Base-by-base conservation (phyloP, 345 rosid species). In the Combretum micranthum region DNA sequence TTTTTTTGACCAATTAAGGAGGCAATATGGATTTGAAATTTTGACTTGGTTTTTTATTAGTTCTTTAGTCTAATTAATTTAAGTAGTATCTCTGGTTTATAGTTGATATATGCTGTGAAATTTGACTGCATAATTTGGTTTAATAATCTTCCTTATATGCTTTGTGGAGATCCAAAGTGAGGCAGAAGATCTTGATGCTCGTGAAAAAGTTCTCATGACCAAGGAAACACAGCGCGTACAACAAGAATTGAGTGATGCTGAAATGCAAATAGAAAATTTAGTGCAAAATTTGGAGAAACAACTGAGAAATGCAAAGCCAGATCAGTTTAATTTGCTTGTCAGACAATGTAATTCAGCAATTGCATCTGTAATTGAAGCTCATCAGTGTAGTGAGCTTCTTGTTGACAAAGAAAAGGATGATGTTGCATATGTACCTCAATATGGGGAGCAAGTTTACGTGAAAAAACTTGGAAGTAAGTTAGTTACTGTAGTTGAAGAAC, bases 391-490 rank as follows among this genome's bases (percentile, higher is more conserved):
- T 37, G 66, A 78, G 39, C 52, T 69, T 60, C 58, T 60, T 12
- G 44, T 72, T 44, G 53, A 42, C 16, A 65, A 53, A 61, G 83
- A 82, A 75, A 53, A 42, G 1, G 66, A 65, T 64, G n/a, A 55
- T n/a, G 64, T 50, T 61, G 63, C 69, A 6, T 79, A 78, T 66
- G 56, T 68, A 25, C 98, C 85, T 18, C 64, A 72, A 54, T 47
- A 49, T 47, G 98, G 96, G 71, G 96, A 92, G 80, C 75, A 78
- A 65, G 95, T 91, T 55, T 69, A 60, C 20, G 85, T 88, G 55
- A 86, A 78, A 71, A 72, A 80, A 61, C 69, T 88, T 17, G 96
- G 98, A 62, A 72, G 64, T 67, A 91, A 86, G 73, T 56, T 88
- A 54, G 95, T 84, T 47, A 82, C 85, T 19, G 85, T 91, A 50